A percentile compares a stretch with the other conserved stretches of the same genome.
phyloP scores from a whole-genome alignment of 202 grass and related monocot genomes.

The Zoysia matrella region DNA sequence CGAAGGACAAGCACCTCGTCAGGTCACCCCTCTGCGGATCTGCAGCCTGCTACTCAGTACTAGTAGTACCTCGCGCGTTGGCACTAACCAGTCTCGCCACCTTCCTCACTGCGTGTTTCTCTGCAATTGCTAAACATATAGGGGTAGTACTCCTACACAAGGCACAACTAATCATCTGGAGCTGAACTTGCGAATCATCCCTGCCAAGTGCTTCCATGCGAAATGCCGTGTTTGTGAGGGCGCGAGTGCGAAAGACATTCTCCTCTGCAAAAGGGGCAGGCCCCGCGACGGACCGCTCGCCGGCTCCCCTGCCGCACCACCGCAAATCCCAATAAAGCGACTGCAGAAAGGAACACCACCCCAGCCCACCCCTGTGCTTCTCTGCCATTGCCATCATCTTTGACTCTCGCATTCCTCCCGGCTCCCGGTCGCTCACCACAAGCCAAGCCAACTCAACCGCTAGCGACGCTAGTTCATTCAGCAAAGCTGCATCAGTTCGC shows the following conservation, averaged over 20 bases:
- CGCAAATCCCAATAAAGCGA: conserved; percentile 61
- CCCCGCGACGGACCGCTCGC: background rate
- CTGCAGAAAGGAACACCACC: conserved; percentile 48
- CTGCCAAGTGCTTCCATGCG: background rate
- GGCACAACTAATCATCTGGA: background rate
- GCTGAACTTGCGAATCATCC: background rate
- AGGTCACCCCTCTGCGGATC: too few species aligned
- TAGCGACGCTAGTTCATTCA: background rate
- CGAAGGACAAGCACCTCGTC: too few species aligned
- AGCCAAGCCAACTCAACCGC: too few species aligned
- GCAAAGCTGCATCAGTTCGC: background rate
- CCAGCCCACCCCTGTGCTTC: background rate
- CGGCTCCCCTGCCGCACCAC: background rate
- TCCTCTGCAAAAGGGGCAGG: background rate
- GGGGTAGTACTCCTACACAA: too few species aligned
- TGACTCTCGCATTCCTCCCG: conserved; percentile 26
- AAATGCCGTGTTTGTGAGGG: background rate
- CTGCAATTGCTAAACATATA: too few species aligned
- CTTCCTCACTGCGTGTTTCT: too few species aligned
- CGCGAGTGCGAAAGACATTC: background rate
- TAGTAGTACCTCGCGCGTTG: too few species aligned
- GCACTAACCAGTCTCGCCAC: too few species aligned
- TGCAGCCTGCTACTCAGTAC: too few species aligned
- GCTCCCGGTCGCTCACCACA: background rate
- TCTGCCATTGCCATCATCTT: conserved; percentile 37